These are phyloP conservation scores for Pholiota microspora DNA, from an alignment of 768 basidiomycete species.

Conservation along the genomic window DNA sequence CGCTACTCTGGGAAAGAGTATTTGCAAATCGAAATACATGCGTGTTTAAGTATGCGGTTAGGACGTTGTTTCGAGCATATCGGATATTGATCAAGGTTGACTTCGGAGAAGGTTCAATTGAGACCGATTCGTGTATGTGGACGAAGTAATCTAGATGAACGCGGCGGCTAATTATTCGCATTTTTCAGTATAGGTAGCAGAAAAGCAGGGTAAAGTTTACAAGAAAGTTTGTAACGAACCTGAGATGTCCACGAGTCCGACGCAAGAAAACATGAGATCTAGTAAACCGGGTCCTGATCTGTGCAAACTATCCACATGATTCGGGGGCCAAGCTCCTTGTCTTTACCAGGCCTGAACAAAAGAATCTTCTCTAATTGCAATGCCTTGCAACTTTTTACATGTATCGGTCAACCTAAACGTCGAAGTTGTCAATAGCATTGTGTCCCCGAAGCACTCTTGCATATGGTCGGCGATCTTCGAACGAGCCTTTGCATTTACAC, in stretches of 20 bases:
- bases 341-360: neutral
- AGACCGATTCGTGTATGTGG: neutral
- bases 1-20: neutral
- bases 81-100: neutral
- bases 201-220: neutral
- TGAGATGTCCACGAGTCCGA: neutral
- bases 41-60: too few relatives aligned
- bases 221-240: conserved; percentile 2
- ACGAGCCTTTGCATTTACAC: neutral
- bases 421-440: conserved; percentile 1
- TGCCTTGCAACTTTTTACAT: conserved; percentile 12
- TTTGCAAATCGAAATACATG: neutral
- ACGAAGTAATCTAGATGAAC: neutral
- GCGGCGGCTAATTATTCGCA: neutral
- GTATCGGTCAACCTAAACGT: conserved; percentile 13
- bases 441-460: conserved; percentile 2
- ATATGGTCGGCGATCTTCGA: conserved; percentile 4
- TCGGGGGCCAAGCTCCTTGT: neutral
- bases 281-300: neutral
- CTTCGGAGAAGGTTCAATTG: neutral
- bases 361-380: neutral
- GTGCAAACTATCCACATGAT: neutral
- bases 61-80: neutral
- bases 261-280: neutral
- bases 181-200: neutral